A percentile compares a stretch with the other conserved stretches of the same genome.
Evolutionary conservation across 495 filamentous ascomycete genomes (phyloP).

Genomic region (Sordaria brevicollis): DNA sequence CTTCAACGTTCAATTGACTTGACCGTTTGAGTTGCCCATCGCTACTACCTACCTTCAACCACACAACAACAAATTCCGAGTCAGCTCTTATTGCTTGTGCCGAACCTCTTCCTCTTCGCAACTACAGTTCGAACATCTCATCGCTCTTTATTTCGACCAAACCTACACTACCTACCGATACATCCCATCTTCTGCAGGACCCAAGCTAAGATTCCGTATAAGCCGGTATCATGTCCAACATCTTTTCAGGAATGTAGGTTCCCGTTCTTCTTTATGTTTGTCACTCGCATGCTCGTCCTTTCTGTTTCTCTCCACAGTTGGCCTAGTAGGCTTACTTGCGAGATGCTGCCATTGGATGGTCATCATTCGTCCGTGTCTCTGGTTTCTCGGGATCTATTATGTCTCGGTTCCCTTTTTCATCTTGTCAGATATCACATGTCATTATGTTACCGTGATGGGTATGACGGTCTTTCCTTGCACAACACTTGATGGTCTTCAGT

Average conservation of each 20-base stretch:
- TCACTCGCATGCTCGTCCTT: not conserved
- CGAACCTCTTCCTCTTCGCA: not conserved
- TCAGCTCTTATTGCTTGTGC: not conserved
- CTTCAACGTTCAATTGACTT: not conserved
- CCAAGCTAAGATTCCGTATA: not conserved
- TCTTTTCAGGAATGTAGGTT: conserved; percentile 75
- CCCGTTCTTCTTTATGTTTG: conserved; percentile 1
- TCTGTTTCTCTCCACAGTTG: not conserved
- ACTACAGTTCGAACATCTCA: not conserved
- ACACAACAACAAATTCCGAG: not conserved
- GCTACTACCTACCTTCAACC: not conserved
- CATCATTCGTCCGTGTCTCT: not conserved
- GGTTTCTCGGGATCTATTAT: not conserved
- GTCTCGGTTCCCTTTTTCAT: not conserved
- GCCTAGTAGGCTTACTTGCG: not conserved
- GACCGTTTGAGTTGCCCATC: not conserved
- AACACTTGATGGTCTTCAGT: not conserved
- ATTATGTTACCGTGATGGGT: not conserved
- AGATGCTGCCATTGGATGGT: not conserved
- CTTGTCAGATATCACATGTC: not conserved
- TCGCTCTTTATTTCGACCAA: not conserved
- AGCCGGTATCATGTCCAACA: conserved; percentile 53
- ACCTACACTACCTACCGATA: not conserved
- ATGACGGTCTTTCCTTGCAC: not conserved
- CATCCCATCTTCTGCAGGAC: not conserved